phyloP scores from a whole-genome alignment of 139 green algal genomes.

The Tetraselmis striata region DNA sequence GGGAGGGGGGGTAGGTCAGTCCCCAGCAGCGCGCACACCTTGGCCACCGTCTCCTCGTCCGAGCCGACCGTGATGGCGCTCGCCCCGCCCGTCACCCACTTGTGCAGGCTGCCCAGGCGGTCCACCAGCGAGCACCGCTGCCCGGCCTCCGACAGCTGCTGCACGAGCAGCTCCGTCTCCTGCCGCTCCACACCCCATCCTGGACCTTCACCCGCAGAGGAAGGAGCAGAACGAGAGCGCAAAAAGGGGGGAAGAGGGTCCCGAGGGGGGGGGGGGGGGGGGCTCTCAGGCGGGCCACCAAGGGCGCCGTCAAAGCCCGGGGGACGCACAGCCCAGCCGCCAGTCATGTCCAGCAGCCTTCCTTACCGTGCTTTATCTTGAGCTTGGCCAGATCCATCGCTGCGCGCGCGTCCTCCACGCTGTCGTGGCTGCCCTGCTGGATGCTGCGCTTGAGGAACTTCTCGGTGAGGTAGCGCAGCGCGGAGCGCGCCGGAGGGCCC shows the following conservation, averaged over 20 bases:
- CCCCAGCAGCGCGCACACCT: too few relatives aligned
- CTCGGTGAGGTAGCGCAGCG: conserved; percentile 24
- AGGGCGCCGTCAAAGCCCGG: too few relatives aligned
- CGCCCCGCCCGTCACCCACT: not conserved
- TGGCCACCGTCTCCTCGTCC: not conserved
- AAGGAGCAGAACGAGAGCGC: too few relatives aligned
- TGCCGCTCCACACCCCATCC: not conserved
- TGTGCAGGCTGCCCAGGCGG: not conserved
- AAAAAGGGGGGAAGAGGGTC: too few relatives aligned
- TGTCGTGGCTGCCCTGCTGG: conserved; percentile 69
- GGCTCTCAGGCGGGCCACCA: too few relatives aligned
- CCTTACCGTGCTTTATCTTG: conserved; percentile 74
- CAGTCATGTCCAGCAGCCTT: too few relatives aligned
- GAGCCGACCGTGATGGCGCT: not conserved
- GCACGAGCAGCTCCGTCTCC: not conserved
- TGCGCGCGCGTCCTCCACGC: conserved; percentile 61
- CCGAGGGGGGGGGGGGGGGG: too few relatives aligned
- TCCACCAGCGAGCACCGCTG: not conserved
- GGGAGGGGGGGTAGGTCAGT: too few relatives aligned
- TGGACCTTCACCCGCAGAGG: not conserved
- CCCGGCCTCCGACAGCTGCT: not conserved
- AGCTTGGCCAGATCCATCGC: conserved; percentile 80
- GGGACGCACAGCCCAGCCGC: too few relatives aligned
- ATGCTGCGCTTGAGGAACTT: conserved; percentile 67
- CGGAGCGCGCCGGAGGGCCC: not conserved